Evolutionary conservation across 768 basidiomycete species (phyloP), one percentile per base, ranked within the genome.

Genomic region (Podaxis sp.): DNA sequence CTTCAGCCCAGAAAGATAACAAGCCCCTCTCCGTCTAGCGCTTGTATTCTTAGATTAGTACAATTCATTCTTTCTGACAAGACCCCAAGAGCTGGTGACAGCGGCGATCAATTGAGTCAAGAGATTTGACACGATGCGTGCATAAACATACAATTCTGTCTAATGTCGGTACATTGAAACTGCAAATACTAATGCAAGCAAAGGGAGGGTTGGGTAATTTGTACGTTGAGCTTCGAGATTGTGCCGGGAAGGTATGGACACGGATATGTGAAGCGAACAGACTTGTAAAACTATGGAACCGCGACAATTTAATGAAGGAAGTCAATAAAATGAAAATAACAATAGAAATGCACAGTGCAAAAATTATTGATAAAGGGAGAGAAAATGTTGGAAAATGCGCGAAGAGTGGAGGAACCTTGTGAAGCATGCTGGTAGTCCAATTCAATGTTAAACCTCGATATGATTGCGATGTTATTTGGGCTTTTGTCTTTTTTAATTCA

Each of bases 1-100:
- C 41, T 58, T 24, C 58, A 80, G 79, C 78, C 51, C 78, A 80
- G 73, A 79, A 79, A 64, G 77, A 79, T 70, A 72, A 65, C 63
- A 79, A 77, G 64, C 74, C 75, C 5, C 64, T 77, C 37, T 63
- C 75, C 64, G 73, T 75, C 65, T 77, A 76, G 67, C 65, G 22
- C 26, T n/a, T 62, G 61, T 56, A 56, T 26, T 37, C 44, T 4
- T 55, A 62, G 61, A 62, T 38, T 60, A 60, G 41, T 54, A 28
- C 30, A 44, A 54, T 30, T 33, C 38, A 44, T 40, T 52, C 37
- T 50, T 38, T 24, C 50, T 20, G n/a, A 28, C 0, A 36, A 22
- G 12, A 37, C 17, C 41, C 50, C 22, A 10, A 37, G 33, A 11
- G 5, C 28, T 15, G 24, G 54, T 41, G 6, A 20, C n/a, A 22